Evolutionary conservation across 2,329 filamentous ascomycete species (phyloP), one percentile per base, ranked within the genome.

Genomic region (Scolecobasidium constrictum): DNA sequence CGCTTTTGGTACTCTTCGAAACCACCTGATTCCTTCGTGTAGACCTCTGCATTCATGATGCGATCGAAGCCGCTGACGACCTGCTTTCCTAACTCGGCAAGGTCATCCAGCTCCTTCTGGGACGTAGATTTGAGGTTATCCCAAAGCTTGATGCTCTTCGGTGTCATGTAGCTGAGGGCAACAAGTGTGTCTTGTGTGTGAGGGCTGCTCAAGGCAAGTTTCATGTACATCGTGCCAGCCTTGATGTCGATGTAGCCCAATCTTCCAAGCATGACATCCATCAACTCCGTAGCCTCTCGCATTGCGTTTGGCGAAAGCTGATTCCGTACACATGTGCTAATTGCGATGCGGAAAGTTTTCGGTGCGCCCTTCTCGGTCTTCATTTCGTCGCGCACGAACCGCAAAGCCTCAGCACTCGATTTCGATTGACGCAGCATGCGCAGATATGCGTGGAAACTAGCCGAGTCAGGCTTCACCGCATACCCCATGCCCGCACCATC

Each of bases 311-410:
- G 68, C 57, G 93, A 94, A 43, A 79, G 78, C 54, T 78, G 81
- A 65, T 95, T 86, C 44, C 81, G 75, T 18, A 77, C 65, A 59
- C 87, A 94, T 4, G 77, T 71, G 48, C 73, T 72, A 67, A 95
- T 77, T 42, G 82, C 86, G 37, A 86, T 73, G 42, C 76, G 74
- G 63, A 87, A 85, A 7, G 77, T 77, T 45, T 72, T 73, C 11
- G 54, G 48, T 17, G 19, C 19, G 11, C 34, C 18, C 15, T 35
- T 11, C 13, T 12, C 16, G 23, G 52, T 31, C 16, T 81, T 44
- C 50, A 60, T 59, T 46, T 63, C 72, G 15, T 66, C 55, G 18
- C 64, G 56, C 16, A 95, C 57, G n/a, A 83, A 57, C 12, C 73
- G 64, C 12, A 78, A 68, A 2, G 76, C 70, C 48, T 76, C 69